Evolutionary conservation across 257 asterid species (phyloP), one percentile per base, ranked within the genome.

Genomic region (Solanum boliviense): DNA sequence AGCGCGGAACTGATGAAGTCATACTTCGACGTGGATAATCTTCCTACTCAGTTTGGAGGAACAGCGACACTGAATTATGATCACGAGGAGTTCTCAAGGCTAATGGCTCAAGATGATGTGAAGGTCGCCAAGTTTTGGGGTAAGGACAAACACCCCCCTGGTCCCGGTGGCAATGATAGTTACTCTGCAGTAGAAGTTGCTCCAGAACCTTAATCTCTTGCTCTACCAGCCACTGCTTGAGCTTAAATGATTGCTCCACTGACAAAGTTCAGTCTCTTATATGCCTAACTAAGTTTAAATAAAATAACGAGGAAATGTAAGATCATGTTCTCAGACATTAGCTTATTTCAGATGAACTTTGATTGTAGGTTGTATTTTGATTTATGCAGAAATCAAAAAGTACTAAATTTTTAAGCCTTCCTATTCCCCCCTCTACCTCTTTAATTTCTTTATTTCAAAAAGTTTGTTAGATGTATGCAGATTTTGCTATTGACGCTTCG

Each of bases 1-100:
- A 95, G 99, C 7, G 93, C 95, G 72, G 99, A 97, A 84, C 94
- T 95, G 71, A 93, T 97, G 99, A 89, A 90, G 34, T 91, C 98
- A 27, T 95, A 86, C 88, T 97, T 97, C 27, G 99, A 95, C 27
- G 87, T 95, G 84, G 98, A 95, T 89, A 95, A 97, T 93, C 98
- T 97, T 88, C 98, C 99, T 0, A 92, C 93, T 13, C 99, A 95
- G 92, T 91, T 97, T 86, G 99, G 99, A 82, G 99, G 99, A 88
- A 92, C 90, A 89, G 98, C 98, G 73, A 93, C 97, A 2, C 90
- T 95, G 89, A 92, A 92, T 85, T 97, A 97, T 29, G 98, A 97
- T 85, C 99, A 97, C 31, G 96, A 92, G 89, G 99, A 95, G 91
- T 97, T 97, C 88, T 95, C 98, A 0, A 93, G 92, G 91, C 95